Conservation (phyloP, 257 asterid species). For the Nicotiana tabacum region DNA sequence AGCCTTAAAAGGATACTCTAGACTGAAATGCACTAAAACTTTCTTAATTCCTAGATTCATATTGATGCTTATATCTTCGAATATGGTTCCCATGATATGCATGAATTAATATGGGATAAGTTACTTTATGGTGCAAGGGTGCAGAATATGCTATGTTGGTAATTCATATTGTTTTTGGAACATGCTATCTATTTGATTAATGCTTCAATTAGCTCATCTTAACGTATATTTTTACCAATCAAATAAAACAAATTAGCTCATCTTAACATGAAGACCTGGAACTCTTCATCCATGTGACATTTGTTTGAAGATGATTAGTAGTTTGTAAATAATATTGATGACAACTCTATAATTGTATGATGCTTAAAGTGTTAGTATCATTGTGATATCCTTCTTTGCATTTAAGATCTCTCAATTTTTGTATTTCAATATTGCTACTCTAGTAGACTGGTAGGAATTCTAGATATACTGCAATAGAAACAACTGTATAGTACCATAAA, state of each 20-base stretch:
- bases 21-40: not conserved
- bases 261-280: not conserved
- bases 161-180: not conserved
- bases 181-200: not conserved
- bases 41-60: not conserved
- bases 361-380: not conserved
- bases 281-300: not conserved
- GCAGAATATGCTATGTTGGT: not conserved
- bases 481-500: not conserved
- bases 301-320: not conserved
- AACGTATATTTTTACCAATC: too few relatives aligned
- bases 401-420: not conserved
- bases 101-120: not conserved
- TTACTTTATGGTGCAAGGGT: not conserved
- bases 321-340: not conserved
- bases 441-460: not conserved
- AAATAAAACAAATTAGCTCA: not conserved
- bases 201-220: not conserved
- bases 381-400: not conserved
- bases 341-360: not conserved
- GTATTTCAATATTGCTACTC: not conserved
- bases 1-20: not conserved
- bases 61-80: not conserved
- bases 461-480: not conserved
- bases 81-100: constrained; percentile 3